phyloP scores from a whole-genome alignment of 768 basidiomycete genomes.

The Crucibulum laeve region DNA sequence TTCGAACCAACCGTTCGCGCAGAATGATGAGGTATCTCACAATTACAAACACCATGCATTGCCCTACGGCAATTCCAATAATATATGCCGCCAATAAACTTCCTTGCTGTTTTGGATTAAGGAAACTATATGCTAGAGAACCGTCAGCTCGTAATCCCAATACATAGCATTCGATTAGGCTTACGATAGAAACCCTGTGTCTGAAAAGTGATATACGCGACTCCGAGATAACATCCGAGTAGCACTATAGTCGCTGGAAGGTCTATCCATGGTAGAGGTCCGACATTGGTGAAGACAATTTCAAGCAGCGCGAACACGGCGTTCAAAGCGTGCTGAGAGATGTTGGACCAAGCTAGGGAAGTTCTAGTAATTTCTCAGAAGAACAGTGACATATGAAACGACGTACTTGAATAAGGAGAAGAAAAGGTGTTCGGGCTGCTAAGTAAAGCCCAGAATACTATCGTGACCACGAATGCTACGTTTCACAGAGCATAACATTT shows the following conservation, averaged over 20 bases:
- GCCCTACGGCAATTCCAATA: constrained; percentile 49
- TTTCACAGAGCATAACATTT: not conserved
- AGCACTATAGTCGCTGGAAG: constrained; percentile 43
- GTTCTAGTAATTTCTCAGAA: not conserved
- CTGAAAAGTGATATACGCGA: constrained; percentile 60
- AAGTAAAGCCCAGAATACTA: constrained; percentile 60
- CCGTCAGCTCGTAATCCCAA: not conserved
- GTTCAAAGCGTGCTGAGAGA: constrained; percentile 60
- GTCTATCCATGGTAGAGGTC: constrained; percentile 46
- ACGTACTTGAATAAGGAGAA: constrained; percentile 33
- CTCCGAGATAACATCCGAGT: constrained; percentile 51
- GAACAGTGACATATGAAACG: not conserved
- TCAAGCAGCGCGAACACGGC: constrained; percentile 53
- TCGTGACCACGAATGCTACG: constrained; percentile 60
- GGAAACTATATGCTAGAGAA: constrained; percentile 53
- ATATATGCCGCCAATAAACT: constrained; percentile 53
- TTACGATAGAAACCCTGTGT: constrained; percentile 61
- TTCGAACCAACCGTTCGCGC: constrained; percentile 22
- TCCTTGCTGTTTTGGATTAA: constrained; percentile 46
- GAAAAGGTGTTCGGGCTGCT: constrained; percentile 37
- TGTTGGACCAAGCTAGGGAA: constrained; percentile 46
- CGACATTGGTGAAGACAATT: constrained; percentile 44
- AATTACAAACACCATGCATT: constrained; percentile 46
- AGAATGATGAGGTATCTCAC: constrained; percentile 34
- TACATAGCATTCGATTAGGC: constrained; percentile 15